Conservation (phyloP, 228 moss, liverwort and hornwort genomes). For the Sphagnum magellanicum region DNA sequence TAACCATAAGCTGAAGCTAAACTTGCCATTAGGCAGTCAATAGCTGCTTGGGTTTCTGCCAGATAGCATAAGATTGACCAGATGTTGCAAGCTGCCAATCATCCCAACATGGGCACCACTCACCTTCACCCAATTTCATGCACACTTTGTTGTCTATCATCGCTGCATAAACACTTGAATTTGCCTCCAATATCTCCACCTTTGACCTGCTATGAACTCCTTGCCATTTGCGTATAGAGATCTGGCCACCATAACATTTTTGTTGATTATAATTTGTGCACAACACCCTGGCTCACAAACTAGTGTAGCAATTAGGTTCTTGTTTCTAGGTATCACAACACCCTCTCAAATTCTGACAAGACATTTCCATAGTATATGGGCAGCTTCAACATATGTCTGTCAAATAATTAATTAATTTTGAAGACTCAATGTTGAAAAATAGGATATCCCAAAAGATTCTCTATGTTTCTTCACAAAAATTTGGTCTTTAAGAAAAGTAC, state of each 20-base stretch:
- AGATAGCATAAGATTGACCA: conserved; percentile 80
- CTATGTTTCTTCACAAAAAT: no score
- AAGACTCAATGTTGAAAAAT: background rate
- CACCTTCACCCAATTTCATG: conserved; percentile 88
- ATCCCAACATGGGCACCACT: conserved; percentile 69
- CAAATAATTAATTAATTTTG: background rate
- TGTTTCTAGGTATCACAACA: background rate
- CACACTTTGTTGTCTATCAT: conserved; percentile 76
- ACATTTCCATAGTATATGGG: background rate
- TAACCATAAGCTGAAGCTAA: background rate
- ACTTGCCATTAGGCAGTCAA: conserved; percentile 5
- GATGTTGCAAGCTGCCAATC: conserved; percentile 80
- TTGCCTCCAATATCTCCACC: conserved; percentile 70
- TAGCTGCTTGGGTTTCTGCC: conserved; percentile 61
- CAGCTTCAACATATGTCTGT: background rate
- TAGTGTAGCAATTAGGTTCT: background rate
- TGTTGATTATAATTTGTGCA: background rate
- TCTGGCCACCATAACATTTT: conserved; percentile 14
- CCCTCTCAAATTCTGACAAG: background rate
- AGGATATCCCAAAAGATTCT: no score
- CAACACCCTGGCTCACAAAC: background rate
- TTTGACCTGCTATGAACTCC: conserved; percentile 75
- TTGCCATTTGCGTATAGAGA: conserved; percentile 62
- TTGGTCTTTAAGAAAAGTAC: no score
- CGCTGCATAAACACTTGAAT: conserved; percentile 69